Base-by-base conservation (phyloP, 108 stramenopile species). In the Parietichytrium sp. region DNA sequence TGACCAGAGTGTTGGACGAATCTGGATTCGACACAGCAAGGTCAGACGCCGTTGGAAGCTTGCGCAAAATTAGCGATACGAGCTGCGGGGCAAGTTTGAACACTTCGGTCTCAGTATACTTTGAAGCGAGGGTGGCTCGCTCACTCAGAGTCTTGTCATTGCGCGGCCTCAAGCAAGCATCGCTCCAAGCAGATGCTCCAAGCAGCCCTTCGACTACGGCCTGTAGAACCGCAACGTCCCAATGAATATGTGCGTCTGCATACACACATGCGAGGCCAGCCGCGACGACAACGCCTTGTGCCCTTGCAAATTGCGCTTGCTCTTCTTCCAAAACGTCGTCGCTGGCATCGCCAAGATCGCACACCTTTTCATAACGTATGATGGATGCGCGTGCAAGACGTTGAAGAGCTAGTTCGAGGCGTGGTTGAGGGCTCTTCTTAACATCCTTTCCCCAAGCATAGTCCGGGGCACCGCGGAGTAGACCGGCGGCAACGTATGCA, bases 361-460 rank as follows among this genome's bases (percentile, higher is more conserved):
- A n/a, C n/a, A n/a, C n/a, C n/a, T n/a, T n/a, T n/a, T n/a, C n/a
- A n/a, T n/a, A n/a, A n/a, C n/a, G n/a, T n/a, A n/a, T n/a, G n/a
- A n/a, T n/a, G n/a, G n/a, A n/a, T n/a, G n/a, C n/a, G 16, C 2
- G 61, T 20, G 61, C 61, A 47, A 72, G 61, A n/a, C 20, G 6
- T 2, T 42, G 61, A 3, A 72, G 45, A 45, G 38, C 61, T 6
- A 42, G 38, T 25, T 72, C 61, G 2, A 72, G 38, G 15, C 20
- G 29, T 6, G 61, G 61, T 27, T 72, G 61, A n/a, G 61, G 61
- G 25, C 61, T 72, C 38, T 45, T 36, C 15, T 72, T 42, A n/a
- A 72, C 61, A 27, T 72, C 61, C 20, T 72, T 72, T 16, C 38
- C 61, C 61, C 61, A 72, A 6, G 61, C 61, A 27, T 72, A 72